Percentiles rank a stretch among this genome's conserved stretches.
Evolutionary conservation across 2,329 filamentous ascomycete species (phyloP).

Genomic region (Fusarium subtropicale): DNA sequence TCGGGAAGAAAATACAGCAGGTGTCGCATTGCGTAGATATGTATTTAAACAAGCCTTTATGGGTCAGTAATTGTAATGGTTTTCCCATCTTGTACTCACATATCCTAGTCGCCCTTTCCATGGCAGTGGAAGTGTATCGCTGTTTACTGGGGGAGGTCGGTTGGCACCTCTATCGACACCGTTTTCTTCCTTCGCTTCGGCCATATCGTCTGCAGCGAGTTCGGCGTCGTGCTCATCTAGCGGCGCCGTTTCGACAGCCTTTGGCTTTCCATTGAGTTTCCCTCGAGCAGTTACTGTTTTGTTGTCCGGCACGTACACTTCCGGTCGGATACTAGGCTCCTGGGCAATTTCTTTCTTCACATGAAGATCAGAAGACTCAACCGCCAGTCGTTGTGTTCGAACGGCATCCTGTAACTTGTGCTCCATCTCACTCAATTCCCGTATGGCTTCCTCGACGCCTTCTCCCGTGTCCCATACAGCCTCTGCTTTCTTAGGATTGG

Average conservation of each 20-base stretch:
- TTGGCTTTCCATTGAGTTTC: slow-evolving; percentile 2
- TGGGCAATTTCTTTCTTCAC: background rate
- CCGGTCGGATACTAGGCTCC: slow-evolving; percentile 17
- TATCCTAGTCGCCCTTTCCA: slow-evolving; percentile 93
- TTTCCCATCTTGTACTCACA: slow-evolving; percentile 61
- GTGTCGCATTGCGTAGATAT: slow-evolving; percentile 83
- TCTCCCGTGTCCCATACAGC: slow-evolving; percentile 32
- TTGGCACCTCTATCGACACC: slow-evolving; percentile 54
- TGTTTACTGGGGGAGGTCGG: slow-evolving; percentile 83
- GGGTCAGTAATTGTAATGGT: slow-evolving; percentile 20
- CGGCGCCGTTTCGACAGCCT: slow-evolving; percentile 23
- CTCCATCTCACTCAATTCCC: slow-evolving; percentile 64
- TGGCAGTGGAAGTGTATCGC: slow-evolving; percentile 83
- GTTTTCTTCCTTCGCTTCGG: slow-evolving; percentile 34
- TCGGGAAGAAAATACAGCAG: slow-evolving; percentile 88
- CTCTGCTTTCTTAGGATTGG: background rate
- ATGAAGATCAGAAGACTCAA: slow-evolving; percentile 56
- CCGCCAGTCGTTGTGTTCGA: slow-evolving; percentile 60
- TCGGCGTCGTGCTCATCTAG: slow-evolving; percentile 43
- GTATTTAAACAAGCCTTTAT: slow-evolving; percentile 87
- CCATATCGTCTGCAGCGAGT: slow-evolving; percentile 36
- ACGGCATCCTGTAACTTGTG: slow-evolving; percentile 57
- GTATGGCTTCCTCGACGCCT: slow-evolving; percentile 55
- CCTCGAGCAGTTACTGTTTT: slow-evolving; percentile 9
- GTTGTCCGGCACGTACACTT: slow-evolving; percentile 2